phyloP scores from a whole-genome alignment of 2,329 filamentous ascomycete species.

The Ceratocystis diversiconidia region DNA sequence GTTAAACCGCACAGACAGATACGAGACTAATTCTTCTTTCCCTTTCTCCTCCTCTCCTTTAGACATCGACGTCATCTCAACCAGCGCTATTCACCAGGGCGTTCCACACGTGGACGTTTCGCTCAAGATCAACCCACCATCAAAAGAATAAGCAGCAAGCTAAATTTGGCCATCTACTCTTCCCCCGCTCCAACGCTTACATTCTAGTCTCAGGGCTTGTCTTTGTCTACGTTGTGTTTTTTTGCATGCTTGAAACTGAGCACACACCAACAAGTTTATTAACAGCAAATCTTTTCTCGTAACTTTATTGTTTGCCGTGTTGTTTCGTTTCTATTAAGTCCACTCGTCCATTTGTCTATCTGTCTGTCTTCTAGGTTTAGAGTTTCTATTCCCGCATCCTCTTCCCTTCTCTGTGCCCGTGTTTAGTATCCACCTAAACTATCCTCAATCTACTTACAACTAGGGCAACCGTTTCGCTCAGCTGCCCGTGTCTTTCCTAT shows the following conservation, averaged over 20 bases:
- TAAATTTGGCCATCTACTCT: not conserved
- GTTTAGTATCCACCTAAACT: not conserved
- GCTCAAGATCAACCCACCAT: slow-evolving; percentile 53
- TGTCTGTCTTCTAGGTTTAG: not conserved
- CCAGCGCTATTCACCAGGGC: slow-evolving; percentile 92
- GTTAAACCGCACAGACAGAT: too few species aligned
- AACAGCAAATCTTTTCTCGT: not conserved
- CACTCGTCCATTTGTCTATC: not conserved
- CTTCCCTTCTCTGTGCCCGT: not conserved
- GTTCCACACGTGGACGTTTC: slow-evolving; percentile 91
- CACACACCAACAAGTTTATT: not conserved
- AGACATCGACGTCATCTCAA: slow-evolving; percentile 92
- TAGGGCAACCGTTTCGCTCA: not conserved
- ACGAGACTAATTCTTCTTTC: slow-evolving; percentile 6
- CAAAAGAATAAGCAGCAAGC: slow-evolving; percentile 2
- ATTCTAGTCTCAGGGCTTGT: not conserved
- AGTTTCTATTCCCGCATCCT: not conserved
- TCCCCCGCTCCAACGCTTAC: not conserved
- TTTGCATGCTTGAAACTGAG: not conserved
- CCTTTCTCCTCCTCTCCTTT: slow-evolving; percentile 20
- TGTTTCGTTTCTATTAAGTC: not conserved
- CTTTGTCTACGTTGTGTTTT: not conserved
- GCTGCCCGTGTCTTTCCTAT: not conserved
- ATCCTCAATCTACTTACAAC: not conserved
- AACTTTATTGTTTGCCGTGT: not conserved